Evolutionary conservation across 164 flowering plant species (phyloP), one percentile per base, ranked within the genome.

Genomic region (Tetracentron sinense): DNA sequence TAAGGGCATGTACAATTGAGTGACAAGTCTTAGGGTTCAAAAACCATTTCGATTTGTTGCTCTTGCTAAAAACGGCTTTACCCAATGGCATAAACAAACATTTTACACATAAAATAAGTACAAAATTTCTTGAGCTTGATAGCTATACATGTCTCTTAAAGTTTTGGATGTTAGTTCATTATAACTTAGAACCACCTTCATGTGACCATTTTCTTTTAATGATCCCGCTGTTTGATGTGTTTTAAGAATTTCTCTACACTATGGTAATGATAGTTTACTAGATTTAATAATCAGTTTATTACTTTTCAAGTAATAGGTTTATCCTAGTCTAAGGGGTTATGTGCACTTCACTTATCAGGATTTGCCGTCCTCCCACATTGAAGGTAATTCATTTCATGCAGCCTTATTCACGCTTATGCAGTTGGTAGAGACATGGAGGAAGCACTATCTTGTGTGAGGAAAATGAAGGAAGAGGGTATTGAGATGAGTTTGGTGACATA

Each of bases 371-470:
- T 54, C 63, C 60, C 67, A 62, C 61, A 74, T 73, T 78, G 54
- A 76, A 64, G 53, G 60, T 56, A 35, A 31, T 80, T 72, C 62
- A 68, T 75, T 73, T 65, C 65, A 61, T 90, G 96, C 98, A 94
- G 97, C 88, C 97, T 94, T 73, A 77, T 94, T 81, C 95, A 94
- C 75, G 99, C 97, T 70, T 94, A 94, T 83, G 87, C 96, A 74
- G 96, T 87, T 61, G 99, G 87, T 61, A 85, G 93, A 88, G 99
- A 94, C 78, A 94, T 94, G 99, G 96, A 85, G 63, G 99, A 92
- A 80, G 97, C 99, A 60, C 56, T 94, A 42, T 81, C 84, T 17
- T 94, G 99, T 75, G 89, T 85, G 42, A 85, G 92, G 71, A 92
- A 88, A 78, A 94, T 94, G 99, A 83, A 88, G 74, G 80, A 77